Evolutionary conservation across 352 stramenopile genomes (phyloP).

Genomic region (Globisporangium cederbergense): DNA sequence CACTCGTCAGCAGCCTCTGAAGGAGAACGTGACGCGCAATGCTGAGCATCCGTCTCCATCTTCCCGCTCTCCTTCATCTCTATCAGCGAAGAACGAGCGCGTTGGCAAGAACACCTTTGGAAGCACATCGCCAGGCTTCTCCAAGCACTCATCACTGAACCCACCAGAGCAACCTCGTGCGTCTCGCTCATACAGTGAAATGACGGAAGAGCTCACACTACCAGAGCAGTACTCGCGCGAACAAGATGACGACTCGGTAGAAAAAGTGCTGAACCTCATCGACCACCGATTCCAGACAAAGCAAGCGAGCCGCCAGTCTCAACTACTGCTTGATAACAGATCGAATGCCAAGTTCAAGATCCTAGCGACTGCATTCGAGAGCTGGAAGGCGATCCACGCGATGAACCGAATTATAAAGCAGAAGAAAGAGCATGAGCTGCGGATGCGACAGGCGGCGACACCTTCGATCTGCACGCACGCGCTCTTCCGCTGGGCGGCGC

Average conservation of each 20-base stretch:
- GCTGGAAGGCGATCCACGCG: conserved; percentile 36
- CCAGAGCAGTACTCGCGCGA: not conserved
- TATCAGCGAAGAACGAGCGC: not conserved
- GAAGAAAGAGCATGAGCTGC: conserved; percentile 23
- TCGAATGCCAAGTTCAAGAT: conserved; percentile 18
- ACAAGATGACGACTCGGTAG: not conserved
- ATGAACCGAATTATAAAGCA: conserved; percentile 31
- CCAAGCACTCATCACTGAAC: not conserved
- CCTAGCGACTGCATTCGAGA: conserved; percentile 39
- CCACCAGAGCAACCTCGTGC: not conserved
- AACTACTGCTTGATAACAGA: not conserved
- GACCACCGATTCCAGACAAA: not conserved
- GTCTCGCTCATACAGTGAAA: conserved; percentile 1
- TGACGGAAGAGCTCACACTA: conserved; percentile 2
- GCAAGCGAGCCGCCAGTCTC: not conserved
- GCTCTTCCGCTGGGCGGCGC: conserved; percentile 46
- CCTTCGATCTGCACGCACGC: conserved; percentile 32
- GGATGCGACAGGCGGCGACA: conserved; percentile 21
- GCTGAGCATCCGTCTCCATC: not conserved
- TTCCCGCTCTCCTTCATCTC: not conserved
- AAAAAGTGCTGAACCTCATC: not conserved
- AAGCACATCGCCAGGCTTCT: not conserved
- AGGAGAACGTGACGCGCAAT: conserved; percentile 13
- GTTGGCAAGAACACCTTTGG: not conserved
- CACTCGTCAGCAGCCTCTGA: conserved; percentile 7